These are phyloP conservation scores for Pholiota adiposa DNA, from an alignment of 1,284 basidiomycete species.

Conservation along the genomic window DNA sequence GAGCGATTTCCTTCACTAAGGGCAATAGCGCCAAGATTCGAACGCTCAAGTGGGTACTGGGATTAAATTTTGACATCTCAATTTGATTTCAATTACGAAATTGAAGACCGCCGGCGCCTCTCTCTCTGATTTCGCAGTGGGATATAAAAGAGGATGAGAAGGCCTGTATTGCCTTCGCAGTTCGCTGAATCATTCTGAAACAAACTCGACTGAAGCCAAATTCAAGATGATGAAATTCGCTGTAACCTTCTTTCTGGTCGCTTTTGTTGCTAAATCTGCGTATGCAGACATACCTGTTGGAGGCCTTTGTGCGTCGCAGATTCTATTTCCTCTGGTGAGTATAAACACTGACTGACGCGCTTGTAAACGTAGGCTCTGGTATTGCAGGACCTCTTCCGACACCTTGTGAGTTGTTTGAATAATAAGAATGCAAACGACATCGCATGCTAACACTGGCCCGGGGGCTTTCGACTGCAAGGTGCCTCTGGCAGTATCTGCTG, in stretches of 20 bases:
- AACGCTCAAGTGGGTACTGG: background rate
- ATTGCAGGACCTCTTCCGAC: slow-evolving; percentile 19
- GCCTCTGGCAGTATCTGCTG: slow-evolving; percentile 19
- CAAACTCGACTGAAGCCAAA: background rate
- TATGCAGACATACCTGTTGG: slow-evolving; percentile 20
- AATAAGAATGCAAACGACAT: background rate
- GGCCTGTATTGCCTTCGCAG: background rate
- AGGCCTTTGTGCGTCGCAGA: slow-evolving; percentile 14
- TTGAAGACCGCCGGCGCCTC: background rate
- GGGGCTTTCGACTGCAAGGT: background rate
- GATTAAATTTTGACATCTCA: background rate
- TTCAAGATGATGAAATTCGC: slow-evolving; percentile 16
- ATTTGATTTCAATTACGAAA: background rate
- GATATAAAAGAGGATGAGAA: background rate
- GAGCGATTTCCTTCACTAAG: too few relatives aligned
- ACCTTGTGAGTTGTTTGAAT: slow-evolving; percentile 4
- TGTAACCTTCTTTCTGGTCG: slow-evolving; percentile 9
- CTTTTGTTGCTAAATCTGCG: background rate
- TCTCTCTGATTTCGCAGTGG: background rate
- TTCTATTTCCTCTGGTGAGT: background rate
- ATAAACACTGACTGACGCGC: background rate
- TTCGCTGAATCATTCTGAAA: background rate
- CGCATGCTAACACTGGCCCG: background rate
- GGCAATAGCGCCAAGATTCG: too few relatives aligned
- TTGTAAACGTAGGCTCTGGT: slow-evolving; percentile 8